These are phyloP conservation scores for Peziza echinospora DNA, from an alignment of 495 filamentous ascomycete species.

Conservation along the genomic window DNA sequence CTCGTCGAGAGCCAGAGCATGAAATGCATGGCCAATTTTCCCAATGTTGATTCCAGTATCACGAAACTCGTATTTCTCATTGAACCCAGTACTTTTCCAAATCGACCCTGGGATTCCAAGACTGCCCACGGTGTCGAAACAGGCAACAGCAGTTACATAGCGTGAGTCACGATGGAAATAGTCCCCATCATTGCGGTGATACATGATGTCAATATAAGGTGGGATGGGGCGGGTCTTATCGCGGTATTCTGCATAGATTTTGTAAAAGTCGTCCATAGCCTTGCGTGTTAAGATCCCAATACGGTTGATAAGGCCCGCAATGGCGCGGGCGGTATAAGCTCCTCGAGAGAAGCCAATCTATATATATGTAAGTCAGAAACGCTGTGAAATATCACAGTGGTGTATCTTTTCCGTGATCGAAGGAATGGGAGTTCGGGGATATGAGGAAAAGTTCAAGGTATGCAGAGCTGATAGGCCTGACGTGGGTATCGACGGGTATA, in stretches of 20 bases:
- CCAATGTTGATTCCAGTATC: neutral
- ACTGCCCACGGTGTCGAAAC: constrained; percentile 41
- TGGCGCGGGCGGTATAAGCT: constrained; percentile 44
- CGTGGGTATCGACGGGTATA: too few species aligned
- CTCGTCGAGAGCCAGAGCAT: constrained; percentile 55
- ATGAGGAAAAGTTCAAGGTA: too few species aligned
- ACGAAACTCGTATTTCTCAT: constrained; percentile 7
- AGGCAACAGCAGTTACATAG: constrained; percentile 30
- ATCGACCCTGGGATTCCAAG: constrained; percentile 27
- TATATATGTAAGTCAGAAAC: too few species aligned
- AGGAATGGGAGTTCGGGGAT: too few species aligned
- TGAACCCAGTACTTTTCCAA: neutral
- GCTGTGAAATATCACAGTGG: too few species aligned
- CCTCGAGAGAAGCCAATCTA: constrained; percentile 56
- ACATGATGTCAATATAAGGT: too few species aligned
- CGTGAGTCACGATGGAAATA: constrained; percentile 4
- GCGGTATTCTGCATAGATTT: constrained; percentile 10
- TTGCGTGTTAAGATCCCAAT: constrained; percentile 28
- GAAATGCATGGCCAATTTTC: constrained; percentile 43
- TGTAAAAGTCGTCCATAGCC: neutral
- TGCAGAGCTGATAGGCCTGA: too few species aligned
- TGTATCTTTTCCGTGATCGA: too few species aligned
- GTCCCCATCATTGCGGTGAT: too few species aligned
- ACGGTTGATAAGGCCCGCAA: constrained; percentile 32
- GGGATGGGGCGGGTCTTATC: neutral